A percentile compares a stretch with the other conserved stretches of the same genome.
Evolutionary conservation across 2,329 filamentous ascomycete genomes (phyloP).

Genomic region (Plenodomus tracheiphilus): DNA sequence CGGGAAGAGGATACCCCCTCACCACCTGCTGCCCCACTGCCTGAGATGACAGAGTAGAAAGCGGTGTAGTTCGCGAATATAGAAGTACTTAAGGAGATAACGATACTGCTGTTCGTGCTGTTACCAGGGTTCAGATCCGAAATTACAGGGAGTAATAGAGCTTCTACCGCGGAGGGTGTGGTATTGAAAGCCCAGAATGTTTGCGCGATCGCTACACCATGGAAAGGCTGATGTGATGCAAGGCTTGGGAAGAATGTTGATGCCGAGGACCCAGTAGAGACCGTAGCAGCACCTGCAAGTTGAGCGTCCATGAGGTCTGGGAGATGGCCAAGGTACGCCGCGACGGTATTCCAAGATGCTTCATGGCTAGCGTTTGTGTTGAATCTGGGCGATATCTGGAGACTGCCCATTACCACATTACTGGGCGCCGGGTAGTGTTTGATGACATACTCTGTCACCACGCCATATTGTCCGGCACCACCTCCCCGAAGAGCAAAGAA

Average conservation of each 20-base stretch:
- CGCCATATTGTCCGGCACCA: slow-evolving; percentile 17
- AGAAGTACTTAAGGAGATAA: background rate
- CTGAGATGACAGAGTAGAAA: slow-evolving; percentile 25
- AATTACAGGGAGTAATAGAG: slow-evolving; percentile 12
- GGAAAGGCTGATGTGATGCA: background rate
- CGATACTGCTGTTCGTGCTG: no score
- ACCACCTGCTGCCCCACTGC: slow-evolving; percentile 21
- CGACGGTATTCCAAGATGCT: no score
- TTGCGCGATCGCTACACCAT: slow-evolving; percentile 17
- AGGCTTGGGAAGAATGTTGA: no score
- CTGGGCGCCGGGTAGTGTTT: slow-evolving; percentile 12
- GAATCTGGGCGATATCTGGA: slow-evolving; percentile 3
- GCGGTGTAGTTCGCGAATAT: slow-evolving; percentile 7
- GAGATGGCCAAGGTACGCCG: no score
- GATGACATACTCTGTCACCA: slow-evolving; percentile 7
- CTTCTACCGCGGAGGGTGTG: slow-evolving; percentile 13
- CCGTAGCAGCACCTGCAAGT: no score
- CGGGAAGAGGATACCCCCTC: slow-evolving; percentile 30
- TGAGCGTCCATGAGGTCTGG: no score
- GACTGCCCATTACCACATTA: slow-evolving; percentile 6
- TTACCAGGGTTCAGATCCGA: background rate
- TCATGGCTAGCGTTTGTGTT: no score
- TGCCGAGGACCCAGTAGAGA: no score
- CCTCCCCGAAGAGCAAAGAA: slow-evolving; percentile 21
- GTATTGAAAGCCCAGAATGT: slow-evolving; percentile 29